Evolutionary conservation across 495 filamentous ascomycete genomes (phyloP), one percentile per base, ranked within the genome.

Genomic region (Aspergillus steynii): DNA sequence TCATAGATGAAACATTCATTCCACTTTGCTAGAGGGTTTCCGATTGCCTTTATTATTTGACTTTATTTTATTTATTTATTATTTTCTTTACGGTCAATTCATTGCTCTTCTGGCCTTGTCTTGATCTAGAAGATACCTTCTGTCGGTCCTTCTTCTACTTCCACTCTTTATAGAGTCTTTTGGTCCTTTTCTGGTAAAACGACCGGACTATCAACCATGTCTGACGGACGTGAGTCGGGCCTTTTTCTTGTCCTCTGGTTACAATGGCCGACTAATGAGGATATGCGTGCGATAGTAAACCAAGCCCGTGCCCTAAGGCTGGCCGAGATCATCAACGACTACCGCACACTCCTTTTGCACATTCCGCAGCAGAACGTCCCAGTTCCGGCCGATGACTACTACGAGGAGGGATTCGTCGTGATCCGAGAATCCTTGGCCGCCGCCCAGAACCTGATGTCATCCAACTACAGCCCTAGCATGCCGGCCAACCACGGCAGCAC

Each of bases 321-420:
- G 69, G 86, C 89, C 70, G 90, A 96, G 73, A 80, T 96, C 60
- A 89, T 96, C 66, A 83, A 84, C 67, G 92, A 96, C 77, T 97
- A 92, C 79, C 88, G 89, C 61, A 89, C 85, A 57, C 83, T 96
- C 2, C 89, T 96, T 67, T 80, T 87, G 69, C 90, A 90, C 71
- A 93, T 96, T 73, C 83, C 88, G 46, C 83, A 88, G 55, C 88
- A 86, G 27, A 83, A 86, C 50, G 82, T 82, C 57, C 79, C 82
- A 42, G 84, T 67, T 15, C 55, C 68, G n/a, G 57, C 70, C 42
- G 88, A 90, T 46, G 90, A 96, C 58, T 88, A 88, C 74, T 85
- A 90, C 71, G 88, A 90, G 56, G 86, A 91, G 67, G 93, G 93
- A 54, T 95, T 88, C 79, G 82, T 82, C 15, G 84, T 89, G 20